These are phyloP conservation scores for Groenewaldozyma salmanticensis DNA, from an alignment of 805 yeast genomes.

Conservation along the genomic window DNA sequence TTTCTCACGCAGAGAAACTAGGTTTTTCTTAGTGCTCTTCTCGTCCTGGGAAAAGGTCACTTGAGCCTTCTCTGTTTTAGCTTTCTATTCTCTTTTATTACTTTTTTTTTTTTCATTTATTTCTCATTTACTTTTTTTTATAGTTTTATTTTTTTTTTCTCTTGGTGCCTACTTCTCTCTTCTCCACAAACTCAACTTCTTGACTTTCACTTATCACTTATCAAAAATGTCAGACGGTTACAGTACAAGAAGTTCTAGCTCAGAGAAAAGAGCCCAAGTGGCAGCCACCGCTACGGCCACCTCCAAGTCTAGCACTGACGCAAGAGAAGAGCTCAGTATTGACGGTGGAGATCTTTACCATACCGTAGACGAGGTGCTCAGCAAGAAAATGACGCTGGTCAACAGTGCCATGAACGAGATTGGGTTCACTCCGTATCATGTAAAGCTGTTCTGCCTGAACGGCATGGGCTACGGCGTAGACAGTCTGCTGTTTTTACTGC, in stretches of 20 bases:
- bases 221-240: too few species aligned
- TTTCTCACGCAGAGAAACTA: too few species aligned
- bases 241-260: too few species aligned
- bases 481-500: constrained; percentile 41
- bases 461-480: constrained; percentile 52
- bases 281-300: too few species aligned
- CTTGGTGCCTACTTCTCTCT: too few species aligned
- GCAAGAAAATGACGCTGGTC: constrained; percentile 24
- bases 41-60: background rate
- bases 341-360: constrained; percentile 9
- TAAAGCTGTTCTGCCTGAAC: constrained; percentile 39
- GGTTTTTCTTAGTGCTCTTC: too few species aligned
- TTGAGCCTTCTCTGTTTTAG: background rate
- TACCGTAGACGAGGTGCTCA: constrained; percentile 10
- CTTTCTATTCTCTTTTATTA: background rate
- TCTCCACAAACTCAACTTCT: too few species aligned
- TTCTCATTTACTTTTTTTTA: too few species aligned
- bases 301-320: background rate
- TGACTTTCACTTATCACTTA: too few species aligned
- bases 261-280: too few species aligned
- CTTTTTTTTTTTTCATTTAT: background rate
- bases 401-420: constrained; percentile 51
- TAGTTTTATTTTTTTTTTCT: too few species aligned
- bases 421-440: constrained; percentile 50
- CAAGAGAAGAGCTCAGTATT: constrained; percentile 2